Evolutionary conservation across 2,329 filamentous ascomycete genomes (phyloP).

Genomic region (Phaeosphaeriaceae sp.): DNA sequence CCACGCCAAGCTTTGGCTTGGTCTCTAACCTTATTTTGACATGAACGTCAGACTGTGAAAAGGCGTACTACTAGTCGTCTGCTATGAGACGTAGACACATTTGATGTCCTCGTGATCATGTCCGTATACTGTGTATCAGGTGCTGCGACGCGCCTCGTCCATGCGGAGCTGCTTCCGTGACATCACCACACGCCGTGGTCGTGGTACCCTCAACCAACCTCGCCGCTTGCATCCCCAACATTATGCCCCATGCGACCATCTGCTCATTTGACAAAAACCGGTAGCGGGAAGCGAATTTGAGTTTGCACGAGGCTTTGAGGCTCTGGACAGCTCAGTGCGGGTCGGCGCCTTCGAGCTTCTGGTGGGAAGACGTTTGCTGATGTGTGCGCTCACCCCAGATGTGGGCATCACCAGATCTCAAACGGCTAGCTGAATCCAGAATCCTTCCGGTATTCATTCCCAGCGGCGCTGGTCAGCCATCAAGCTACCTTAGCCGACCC

Average conservation of each 20-base stretch:
- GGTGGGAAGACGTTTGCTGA: not conserved
- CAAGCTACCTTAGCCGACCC: slow-evolving; percentile 9
- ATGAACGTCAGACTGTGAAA: not conserved
- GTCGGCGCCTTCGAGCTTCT: not conserved
- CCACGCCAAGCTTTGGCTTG: not conserved
- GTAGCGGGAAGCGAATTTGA: not conserved
- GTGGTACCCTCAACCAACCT: not conserved
- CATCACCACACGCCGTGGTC: not conserved
- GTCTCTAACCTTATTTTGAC: slow-evolving; percentile 3
- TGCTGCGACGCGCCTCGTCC: not conserved
- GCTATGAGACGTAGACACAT: not conserved
- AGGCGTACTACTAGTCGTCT: not conserved
- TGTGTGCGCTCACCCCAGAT: not conserved
- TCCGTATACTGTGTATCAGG: not conserved
- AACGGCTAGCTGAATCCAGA: not conserved
- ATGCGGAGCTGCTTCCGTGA: not conserved
- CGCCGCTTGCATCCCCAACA: not conserved
- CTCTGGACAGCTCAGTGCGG: not conserved
- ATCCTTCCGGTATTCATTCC: slow-evolving; percentile 11
- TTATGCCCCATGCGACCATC: not conserved
- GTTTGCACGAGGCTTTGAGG: not conserved
- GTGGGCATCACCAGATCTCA: not conserved
- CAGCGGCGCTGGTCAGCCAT: not conserved
- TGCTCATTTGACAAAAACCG: not conserved
- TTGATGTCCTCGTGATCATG: not conserved